Evolutionary conservation across 2,329 filamentous ascomycete genomes (phyloP), one percentile per base, ranked within the genome.

Genomic region (Penicillium sp.): DNA sequence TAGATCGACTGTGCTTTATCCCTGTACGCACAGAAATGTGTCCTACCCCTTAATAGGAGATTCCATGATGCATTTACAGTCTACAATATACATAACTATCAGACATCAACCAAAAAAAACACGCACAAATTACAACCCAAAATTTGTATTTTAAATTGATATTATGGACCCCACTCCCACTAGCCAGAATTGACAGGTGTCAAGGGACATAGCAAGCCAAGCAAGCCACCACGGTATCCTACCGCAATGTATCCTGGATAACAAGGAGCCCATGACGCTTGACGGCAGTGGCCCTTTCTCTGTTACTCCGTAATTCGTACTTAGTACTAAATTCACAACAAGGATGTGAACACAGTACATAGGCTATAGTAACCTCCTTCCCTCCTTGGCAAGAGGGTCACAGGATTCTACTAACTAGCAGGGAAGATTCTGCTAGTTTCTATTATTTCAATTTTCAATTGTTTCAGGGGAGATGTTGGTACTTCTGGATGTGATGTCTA

Each of bases 101-200:
- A 21, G n/a, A 6, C 6, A 19, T 13, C 7, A 47, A 19, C 9
- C 21, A 23, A 9, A 17, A 47, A 17, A 17, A n/a, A 19, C 12
- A 31, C 15, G 6, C 12, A 23, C 19, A 42, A 23, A 42, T 15
- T 23, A 7, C 21, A 17, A 35, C 1, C 12, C n/a, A 33, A 9
- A 25, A 12, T 17, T 2, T 35, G 21, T 21, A 53, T 35, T 49
- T 38, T 17, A n/a, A 49, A 9, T 35, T 31, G 13, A 13, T 27
- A 25, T 21, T 38, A 9, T n/a, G 4, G 15, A 19, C 47, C 31
- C 54, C 48, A 45, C 41, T 25, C 43, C 39, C 25, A 5, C 54
- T 56, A 45, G 41, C 48, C 39, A 39, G 13, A 56, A 52, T 23
- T 56, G 54, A 52, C 54, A 45, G 54, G 54, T 53, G 54, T 39